Evolutionary conservation across 2,329 filamentous ascomycete genomes (phyloP), one percentile per base, ranked within the genome.

Genomic region (Lachnellula cervina): DNA sequence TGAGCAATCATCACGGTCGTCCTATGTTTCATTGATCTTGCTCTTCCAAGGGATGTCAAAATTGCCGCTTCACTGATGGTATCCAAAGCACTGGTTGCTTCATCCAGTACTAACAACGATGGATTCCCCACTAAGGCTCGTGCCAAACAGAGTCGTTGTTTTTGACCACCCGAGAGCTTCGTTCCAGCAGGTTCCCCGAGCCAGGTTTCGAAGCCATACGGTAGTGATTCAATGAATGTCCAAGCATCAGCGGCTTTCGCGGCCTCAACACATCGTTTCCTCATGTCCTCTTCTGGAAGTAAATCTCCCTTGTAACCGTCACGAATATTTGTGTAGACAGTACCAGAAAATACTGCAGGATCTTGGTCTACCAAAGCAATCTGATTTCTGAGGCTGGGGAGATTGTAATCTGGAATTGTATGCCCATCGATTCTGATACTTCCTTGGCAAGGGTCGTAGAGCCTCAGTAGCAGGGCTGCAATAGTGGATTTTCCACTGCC

Each of bases 31-130:
- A 67, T 60, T 5, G 63, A 64, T 46, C 62, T 50, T 35, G 66
- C 59, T 17, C 65, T 64, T 11, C 68, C 66, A 16, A 74, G 61
- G 0, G 70, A 68, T 64, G 56, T 65, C 62, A 82, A 78, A 44
- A 86, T 83, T 4, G 76, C 73, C 45, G 72, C 73, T 63, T 86
- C 83, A 47, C 77, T 82, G 2, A 75, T 74, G 14, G 81, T 82
- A 64, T 86, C 83, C 0, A 86, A 71, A 2, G 82, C 77, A 1
- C 80, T 77, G 2, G 83, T 86, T 2, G 82, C 82, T 64, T 86
- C 83, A 45, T 86, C 83, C 2, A 86, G 71, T 11, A 86, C 73
- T 3, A 86, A 71, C 8, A 86, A 78, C 49, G 73, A 73, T 2
- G 82, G 82, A 46, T 84, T 74, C 3, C 77, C 73, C 32, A 86